Evolutionary conservation across 352 stramenopile genomes (phyloP), one percentile per base, ranked within the genome.

Genomic region (Globisporangium paroecandrum): DNA sequence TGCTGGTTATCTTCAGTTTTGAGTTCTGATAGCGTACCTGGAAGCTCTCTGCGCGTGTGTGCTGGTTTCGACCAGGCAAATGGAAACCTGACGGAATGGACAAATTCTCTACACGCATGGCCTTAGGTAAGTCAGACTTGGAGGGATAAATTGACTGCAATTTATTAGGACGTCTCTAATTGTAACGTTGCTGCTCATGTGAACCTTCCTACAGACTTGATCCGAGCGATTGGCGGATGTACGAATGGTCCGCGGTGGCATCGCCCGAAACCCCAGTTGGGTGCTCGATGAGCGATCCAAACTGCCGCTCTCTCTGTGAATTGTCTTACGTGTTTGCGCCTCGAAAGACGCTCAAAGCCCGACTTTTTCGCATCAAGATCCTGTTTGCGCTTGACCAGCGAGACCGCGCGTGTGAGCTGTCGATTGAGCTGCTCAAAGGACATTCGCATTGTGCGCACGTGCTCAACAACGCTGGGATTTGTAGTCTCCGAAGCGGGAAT

Each of bases 211-310:
- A 27, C 38, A 34, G 71, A 58, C 6, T 49, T 62, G 82, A 90
- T 57, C 77, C 78, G 2, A 71, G 74, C 20, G 81, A 88, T 61
- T 90, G 82, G 82, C 76, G 81, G 13, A 69, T 79, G 32, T 60
- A 88, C 43, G 76, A 87, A 25, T 68, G 70, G n/a, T 64, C 67
- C 2, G 69, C 32, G 10, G 13, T 47, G 41, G 7, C 15, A n/a
- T 47, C 41, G 4, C 10, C 12, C 2, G 9, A 4, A 47, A n/a
- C 13, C 15, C 34, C 8, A 4, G 8, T 2, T 20, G 62, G 43
- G 12, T 71, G 68, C 38, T 43, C 10, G 20, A 59, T 34, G 0
- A 38, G 71, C 9, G 25, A 67, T 24, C 22, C 66, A 29, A 53
- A 53, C 4, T 81, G 71, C 29, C 34, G 56, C 0, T 51, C 51